phyloP scores from a whole-genome alignment of 495 filamentous ascomycete genomes.

The Lasiosphaeriaceae sp. region DNA sequence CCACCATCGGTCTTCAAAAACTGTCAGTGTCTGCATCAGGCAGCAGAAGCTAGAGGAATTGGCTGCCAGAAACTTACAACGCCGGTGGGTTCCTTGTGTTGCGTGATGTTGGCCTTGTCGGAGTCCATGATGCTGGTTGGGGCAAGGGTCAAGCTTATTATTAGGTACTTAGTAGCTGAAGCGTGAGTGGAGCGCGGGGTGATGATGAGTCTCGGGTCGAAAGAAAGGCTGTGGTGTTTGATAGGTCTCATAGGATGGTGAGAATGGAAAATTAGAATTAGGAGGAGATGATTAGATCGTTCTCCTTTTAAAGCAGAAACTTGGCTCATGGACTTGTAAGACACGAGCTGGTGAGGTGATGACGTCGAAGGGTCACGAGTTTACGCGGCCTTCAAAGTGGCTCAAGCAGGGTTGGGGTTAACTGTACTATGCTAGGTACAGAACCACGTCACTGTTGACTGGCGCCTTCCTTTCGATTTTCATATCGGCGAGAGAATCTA shows the following conservation, averaged over 20 bases:
- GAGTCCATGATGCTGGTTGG: constrained; percentile 1
- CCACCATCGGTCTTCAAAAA: constrained; percentile 8
- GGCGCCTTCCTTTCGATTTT: too few species aligned
- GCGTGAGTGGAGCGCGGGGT: background rate
- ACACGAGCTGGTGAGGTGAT: background rate
- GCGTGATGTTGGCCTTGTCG: background rate
- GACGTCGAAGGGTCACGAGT: constrained; percentile 19
- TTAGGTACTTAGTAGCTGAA: too few species aligned
- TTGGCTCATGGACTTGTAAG: background rate
- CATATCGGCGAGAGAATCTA: too few species aligned
- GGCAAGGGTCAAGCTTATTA: background rate
- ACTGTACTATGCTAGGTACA: background rate
- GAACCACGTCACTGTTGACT: background rate
- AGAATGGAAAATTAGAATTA: background rate
- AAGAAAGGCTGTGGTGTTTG: too few species aligned
- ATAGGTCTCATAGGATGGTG: too few species aligned
- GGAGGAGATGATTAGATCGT: background rate
- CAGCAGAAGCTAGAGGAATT: background rate
- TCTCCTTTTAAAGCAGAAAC: background rate
- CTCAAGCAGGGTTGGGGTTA: background rate
- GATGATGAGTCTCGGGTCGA: background rate
- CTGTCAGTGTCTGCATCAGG: constrained; percentile 1
- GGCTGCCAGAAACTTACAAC: constrained; percentile 4
- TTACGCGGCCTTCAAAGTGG: constrained; percentile 1
- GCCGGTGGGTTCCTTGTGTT: constrained; percentile 3